Evolutionary conservation across 441 rosid species (phyloP).

Genomic region (Mallotus repandus): DNA sequence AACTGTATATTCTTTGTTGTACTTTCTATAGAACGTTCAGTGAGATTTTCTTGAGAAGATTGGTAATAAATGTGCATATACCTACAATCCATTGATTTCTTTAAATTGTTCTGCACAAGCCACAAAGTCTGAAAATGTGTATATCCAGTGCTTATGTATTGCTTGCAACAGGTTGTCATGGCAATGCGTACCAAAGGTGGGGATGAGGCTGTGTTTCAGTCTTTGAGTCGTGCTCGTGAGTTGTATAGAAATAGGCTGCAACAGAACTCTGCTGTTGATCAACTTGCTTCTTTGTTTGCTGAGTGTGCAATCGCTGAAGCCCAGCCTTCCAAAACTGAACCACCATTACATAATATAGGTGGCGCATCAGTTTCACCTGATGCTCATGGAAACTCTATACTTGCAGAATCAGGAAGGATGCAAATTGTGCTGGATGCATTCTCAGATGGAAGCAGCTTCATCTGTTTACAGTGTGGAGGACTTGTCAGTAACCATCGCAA

Average conservation of each 20-base stretch:
- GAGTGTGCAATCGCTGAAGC: slow-evolving; percentile 91
- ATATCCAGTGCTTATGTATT: slow-evolving; percentile 5
- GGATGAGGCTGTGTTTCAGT: slow-evolving; percentile 67
- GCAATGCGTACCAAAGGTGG: slow-evolving; percentile 78
- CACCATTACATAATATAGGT: slow-evolving; percentile 21
- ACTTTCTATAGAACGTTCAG: neutral
- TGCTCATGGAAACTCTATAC: slow-evolving; percentile 58
- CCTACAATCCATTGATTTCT: neutral
- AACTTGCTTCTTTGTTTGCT: slow-evolving; percentile 86
- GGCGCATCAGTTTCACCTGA: slow-evolving; percentile 32
- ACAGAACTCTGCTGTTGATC: slow-evolving; percentile 59
- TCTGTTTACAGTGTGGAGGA: slow-evolving; percentile 87
- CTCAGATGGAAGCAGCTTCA: slow-evolving; percentile 93
- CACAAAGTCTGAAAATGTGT: neutral
- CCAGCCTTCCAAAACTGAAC: slow-evolving; percentile 47
- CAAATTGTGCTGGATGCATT: slow-evolving; percentile 86
- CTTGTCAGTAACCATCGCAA: slow-evolving; percentile 79
- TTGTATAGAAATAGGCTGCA: slow-evolving; percentile 56
- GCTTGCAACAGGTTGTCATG: slow-evolving; percentile 66
- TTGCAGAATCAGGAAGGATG: slow-evolving; percentile 74
- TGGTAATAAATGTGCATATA: neutral
- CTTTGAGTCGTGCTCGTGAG: slow-evolving; percentile 74
- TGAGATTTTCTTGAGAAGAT: neutral
- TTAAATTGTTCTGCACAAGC: neutral
- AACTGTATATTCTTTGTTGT: no score